phyloP scores from a whole-genome alignment of 1,284 basidiomycete species.

The Caloboletus firmus region DNA sequence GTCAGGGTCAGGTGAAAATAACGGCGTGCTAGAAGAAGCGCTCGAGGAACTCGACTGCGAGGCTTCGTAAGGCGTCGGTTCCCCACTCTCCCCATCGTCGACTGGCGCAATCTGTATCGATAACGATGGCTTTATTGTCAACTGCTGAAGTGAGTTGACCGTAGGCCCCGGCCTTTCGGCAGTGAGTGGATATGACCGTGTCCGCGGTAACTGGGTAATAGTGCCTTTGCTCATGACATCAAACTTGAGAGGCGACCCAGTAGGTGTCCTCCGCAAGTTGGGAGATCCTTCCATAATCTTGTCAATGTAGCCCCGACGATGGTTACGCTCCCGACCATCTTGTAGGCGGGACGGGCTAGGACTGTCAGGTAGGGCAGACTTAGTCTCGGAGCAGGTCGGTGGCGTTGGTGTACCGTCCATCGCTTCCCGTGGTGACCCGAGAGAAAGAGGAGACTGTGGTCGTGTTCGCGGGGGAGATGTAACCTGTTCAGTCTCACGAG shows the following conservation, averaged over 20 bases:
- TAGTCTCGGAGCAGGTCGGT: constrained; percentile 9
- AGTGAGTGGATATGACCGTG: constrained; percentile 41
- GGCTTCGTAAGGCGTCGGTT: constrained; percentile 55
- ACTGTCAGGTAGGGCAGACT: constrained; percentile 25
- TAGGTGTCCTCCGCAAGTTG: constrained; percentile 42
- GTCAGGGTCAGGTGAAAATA: constrained; percentile 35
- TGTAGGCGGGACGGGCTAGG: constrained; percentile 27
- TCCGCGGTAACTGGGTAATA: constrained; percentile 23
- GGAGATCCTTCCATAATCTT: constrained; percentile 19
- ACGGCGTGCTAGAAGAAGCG: constrained; percentile 41
- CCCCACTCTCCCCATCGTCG: constrained; percentile 39
- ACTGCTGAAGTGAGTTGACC: neutral
- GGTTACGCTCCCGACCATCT: constrained; percentile 37
- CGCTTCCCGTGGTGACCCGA: constrained; percentile 46
- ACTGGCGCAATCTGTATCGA: constrained; percentile 17
- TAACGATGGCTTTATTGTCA: constrained; percentile 13
- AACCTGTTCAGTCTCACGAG: neutral
- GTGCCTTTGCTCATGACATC: constrained; percentile 1
- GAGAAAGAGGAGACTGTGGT: constrained; percentile 1
- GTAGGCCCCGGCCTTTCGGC: constrained; percentile 12
- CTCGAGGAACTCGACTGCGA: constrained; percentile 44
- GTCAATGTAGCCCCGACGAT: constrained; percentile 53
- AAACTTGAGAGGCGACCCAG: constrained; percentile 40
- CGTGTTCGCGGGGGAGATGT: neutral
- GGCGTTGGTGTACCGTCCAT: constrained; percentile 9